Conservation (phyloP, 2,329 filamentous ascomycete species). For the Fusarium haematococcum region DNA sequence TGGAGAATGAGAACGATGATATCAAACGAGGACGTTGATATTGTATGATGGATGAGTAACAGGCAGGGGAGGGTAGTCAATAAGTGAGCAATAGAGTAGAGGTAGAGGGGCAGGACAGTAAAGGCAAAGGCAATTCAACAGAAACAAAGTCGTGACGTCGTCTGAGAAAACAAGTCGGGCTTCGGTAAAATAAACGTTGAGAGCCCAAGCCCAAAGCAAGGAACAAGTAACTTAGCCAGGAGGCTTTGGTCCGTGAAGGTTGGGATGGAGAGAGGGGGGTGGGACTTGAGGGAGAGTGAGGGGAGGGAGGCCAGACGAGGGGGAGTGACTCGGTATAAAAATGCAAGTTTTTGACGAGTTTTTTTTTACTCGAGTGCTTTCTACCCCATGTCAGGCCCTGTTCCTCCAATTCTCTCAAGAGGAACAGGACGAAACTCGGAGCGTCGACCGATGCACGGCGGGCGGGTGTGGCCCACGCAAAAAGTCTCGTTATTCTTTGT, state of each 20-base stretch:
- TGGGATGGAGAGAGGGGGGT: conserved; percentile 25
- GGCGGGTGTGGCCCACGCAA: conserved; percentile 29
- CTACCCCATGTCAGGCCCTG: neutral
- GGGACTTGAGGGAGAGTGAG: conserved; percentile 7
- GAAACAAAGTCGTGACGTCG: conserved; percentile 40
- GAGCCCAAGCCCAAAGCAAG: neutral
- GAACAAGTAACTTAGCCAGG: conserved; percentile 11
- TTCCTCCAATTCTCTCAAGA: neutral
- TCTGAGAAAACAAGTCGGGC: conserved; percentile 26
- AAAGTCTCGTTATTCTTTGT: conserved; percentile 13
- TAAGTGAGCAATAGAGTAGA: neutral
- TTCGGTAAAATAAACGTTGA: conserved; percentile 21
- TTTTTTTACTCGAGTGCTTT: neutral
- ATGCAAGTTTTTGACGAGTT: neutral
- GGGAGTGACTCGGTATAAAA: conserved; percentile 27
- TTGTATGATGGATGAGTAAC: neutral
- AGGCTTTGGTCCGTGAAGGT: conserved; percentile 44
- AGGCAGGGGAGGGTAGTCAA: neutral
- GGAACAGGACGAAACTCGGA: conserved; percentile 21
- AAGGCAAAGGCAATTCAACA: conserved; percentile 16
- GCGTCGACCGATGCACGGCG: conserved; percentile 25
- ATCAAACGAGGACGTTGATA: neutral
- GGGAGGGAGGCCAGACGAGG: conserved; percentile 9
- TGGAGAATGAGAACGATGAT: conserved; percentile 28
- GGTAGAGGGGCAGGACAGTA: neutral